A percentile compares a stretch with the other conserved stretches of the same genome.
phyloP scores from a whole-genome alignment of 306 rosid genomes.

The Begonia peltatifolia region DNA sequence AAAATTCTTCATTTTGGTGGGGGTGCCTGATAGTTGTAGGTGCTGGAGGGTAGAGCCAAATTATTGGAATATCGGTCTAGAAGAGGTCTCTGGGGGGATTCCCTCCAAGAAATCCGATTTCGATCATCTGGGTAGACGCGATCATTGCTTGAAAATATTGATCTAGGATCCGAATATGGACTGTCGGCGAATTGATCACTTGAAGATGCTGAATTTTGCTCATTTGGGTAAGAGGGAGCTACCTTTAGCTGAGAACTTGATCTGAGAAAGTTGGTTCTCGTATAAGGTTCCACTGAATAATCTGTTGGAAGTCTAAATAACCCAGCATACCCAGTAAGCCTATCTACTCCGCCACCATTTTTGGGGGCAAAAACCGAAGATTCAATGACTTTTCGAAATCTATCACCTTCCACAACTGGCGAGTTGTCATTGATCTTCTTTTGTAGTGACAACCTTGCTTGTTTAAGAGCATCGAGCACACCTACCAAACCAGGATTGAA shows the following conservation, averaged over 20 bases:
- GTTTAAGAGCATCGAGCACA: constrained; percentile 70
- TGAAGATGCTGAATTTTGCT: constrained; percentile 14
- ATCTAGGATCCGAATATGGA: constrained; percentile 19
- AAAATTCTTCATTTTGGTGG: constrained; percentile 23
- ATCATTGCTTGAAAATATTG: constrained; percentile 19
- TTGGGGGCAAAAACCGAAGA: constrained; percentile 18
- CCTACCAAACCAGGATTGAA: constrained; percentile 37
- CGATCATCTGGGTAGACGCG: constrained; percentile 20
- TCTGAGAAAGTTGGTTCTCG: constrained; percentile 19
- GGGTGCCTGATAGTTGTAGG: constrained; percentile 19
- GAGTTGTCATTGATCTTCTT: constrained; percentile 30
- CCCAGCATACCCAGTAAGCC: constrained; percentile 52
- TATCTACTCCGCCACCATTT: constrained; percentile 33
- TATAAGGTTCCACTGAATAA: constrained; percentile 30
- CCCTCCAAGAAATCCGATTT: constrained; percentile 2
- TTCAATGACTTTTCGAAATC: constrained; percentile 18
- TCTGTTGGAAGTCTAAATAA: constrained; percentile 79
- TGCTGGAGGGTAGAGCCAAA: constrained; percentile 19
- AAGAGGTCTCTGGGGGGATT: constrained; percentile 8
- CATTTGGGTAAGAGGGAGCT: constrained; percentile 19
- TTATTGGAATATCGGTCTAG: constrained; percentile 23
- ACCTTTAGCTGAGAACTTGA: constrained; percentile 20
- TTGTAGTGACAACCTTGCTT: constrained; percentile 51
- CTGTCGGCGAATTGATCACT: constrained; percentile 15
- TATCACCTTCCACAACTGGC: constrained; percentile 26